Percentiles rank a stretch among this genome's conserved stretches.
These are phyloP conservation scores for Microbotryum lychnidis-dioicae DNA, from an alignment of 1,284 basidiomycete genomes.

Conservation along the genomic window DNA sequence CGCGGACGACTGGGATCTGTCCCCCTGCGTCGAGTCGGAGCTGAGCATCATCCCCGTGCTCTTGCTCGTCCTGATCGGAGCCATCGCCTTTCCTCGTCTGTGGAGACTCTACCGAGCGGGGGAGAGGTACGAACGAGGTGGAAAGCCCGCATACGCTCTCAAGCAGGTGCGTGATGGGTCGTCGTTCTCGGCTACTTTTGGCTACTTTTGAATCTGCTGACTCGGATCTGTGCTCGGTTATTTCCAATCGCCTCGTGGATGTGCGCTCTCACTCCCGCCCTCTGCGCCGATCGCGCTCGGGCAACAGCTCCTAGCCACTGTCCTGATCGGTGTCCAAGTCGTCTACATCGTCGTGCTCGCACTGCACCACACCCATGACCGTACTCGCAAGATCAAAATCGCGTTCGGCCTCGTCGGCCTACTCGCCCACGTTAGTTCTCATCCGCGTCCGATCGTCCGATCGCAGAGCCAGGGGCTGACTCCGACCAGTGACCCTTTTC, in stretches of 20 bases:
- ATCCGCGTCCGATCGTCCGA: too few relatives aligned
- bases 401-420: constrained; percentile 16
- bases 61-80: constrained; percentile 50
- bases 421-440: constrained; percentile 9
- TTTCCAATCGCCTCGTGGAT: too few relatives aligned
- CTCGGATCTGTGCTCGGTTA: too few relatives aligned
- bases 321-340: constrained; percentile 12
- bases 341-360: constrained; percentile 6
- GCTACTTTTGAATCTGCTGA: background rate
- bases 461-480: too few relatives aligned
- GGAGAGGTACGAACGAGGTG: constrained; percentile 10
- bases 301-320: constrained; percentile 4
- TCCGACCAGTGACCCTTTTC: background rate
- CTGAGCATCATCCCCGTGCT: constrained; percentile 52
- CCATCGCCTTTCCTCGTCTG: constrained; percentile 47
- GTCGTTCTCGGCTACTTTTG: too few relatives aligned
- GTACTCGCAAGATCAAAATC: constrained; percentile 26
- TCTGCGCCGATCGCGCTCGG: too few relatives aligned
- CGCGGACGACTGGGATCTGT: constrained; percentile 63
- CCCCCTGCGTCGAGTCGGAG: constrained; percentile 75
- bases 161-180: constrained; percentile 16
- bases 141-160: constrained; percentile 15
- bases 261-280: background rate
- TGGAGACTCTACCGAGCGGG: constrained; percentile 41
- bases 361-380: constrained; percentile 13